Evolutionary conservation across 1,284 basidiomycete genomes (phyloP).

Genomic region (Cryptococcus sp.): DNA sequence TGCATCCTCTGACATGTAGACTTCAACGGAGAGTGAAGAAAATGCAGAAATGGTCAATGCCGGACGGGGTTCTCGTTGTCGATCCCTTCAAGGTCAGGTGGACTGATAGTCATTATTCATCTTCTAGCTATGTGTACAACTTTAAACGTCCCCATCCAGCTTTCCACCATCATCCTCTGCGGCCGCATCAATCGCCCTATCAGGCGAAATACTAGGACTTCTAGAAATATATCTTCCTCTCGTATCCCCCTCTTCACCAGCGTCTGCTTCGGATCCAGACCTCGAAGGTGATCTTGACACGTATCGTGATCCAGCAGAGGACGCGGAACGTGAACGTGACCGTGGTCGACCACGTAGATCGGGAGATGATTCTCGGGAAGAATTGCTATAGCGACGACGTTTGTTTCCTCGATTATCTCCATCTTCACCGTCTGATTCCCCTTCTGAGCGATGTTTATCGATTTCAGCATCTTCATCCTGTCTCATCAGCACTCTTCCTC

Average conservation of each 20-base stretch:
- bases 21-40: no score
- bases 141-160: conserved; percentile 38
- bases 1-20: no score
- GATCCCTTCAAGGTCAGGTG: no score
- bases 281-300: conserved; percentile 48
- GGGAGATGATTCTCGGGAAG: conserved; percentile 24
- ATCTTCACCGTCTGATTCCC: conserved; percentile 9
- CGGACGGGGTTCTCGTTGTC: no score
- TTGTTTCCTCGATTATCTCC: conserved; percentile 4
- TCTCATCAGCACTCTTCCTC: background rate
- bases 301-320: conserved; percentile 17
- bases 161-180: conserved; percentile 22
- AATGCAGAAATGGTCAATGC: no score
- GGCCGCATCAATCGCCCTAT: conserved; percentile 25
- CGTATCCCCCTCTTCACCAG: conserved; percentile 39
- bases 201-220: conserved; percentile 46
- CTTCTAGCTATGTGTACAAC: no score
- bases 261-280: conserved; percentile 16
- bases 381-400: conserved; percentile 2
- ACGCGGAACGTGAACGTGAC: conserved; percentile 7
- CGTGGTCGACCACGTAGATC: conserved; percentile 18
- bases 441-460: background rate
- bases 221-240: conserved; percentile 34
- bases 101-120: no score
- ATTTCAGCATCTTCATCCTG: conserved; percentile 9